Conservation (phyloP, 2,329 filamentous ascomycete genomes). For the Venturiaceae sp. region DNA sequence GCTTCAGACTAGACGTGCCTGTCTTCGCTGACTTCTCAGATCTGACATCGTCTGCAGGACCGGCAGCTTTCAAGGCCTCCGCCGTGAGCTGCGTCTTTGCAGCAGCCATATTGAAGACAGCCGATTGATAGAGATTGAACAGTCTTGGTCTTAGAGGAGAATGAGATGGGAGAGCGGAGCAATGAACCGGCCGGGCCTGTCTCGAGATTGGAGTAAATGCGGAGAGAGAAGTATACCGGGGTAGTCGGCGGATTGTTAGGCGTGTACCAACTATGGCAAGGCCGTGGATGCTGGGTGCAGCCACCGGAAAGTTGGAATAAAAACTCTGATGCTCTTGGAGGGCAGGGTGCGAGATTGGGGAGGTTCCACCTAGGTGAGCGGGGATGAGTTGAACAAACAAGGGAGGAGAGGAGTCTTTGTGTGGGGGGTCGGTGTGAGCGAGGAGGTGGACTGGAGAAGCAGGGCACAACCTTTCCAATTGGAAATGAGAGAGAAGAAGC, state of each 20-base stretch:
- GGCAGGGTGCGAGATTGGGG: neutral
- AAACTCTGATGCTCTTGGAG: neutral
- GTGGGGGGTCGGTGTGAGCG: neutral
- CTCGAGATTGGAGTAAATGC: neutral
- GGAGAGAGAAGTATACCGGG: neutral
- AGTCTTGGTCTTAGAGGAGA: neutral
- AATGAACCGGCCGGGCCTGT: neutral
- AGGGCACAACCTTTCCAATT: neutral
- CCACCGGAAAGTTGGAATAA: neutral
- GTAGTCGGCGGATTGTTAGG: neutral
- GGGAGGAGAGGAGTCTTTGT: neutral
- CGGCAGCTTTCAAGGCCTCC: neutral
- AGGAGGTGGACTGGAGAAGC: neutral
- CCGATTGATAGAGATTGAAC: neutral
- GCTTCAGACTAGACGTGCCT: constrained; percentile 1
- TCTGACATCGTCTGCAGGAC: neutral
- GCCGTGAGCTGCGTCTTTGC: neutral
- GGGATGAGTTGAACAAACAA: neutral
- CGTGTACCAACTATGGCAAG: neutral
- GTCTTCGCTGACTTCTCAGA: neutral
- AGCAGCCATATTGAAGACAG: neutral
- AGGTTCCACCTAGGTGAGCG: neutral
- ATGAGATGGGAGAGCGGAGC: neutral
- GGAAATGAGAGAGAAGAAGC: neutral
- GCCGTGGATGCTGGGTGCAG: neutral